Evolutionary conservation across 371 early-diverging fungal genomes (phyloP).

Genomic region (Zychaea mexicana): DNA sequence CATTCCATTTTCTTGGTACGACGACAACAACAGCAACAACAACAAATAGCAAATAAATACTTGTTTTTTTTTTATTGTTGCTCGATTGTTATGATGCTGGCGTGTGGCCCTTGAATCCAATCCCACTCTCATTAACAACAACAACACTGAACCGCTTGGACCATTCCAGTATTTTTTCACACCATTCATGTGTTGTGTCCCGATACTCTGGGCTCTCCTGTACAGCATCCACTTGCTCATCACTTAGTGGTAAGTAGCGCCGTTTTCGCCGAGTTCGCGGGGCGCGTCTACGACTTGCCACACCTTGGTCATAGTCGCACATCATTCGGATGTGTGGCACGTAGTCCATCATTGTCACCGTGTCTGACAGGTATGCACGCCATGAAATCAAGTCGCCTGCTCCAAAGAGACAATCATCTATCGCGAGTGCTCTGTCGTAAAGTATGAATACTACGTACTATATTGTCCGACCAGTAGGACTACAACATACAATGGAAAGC

Average conservation of each 20-base stretch:
- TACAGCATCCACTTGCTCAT: not conserved
- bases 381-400: not conserved
- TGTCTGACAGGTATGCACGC: conserved; percentile 1
- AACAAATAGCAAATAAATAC: too few relatives aligned
- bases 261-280: conserved; percentile 6
- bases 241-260: conserved; percentile 1
- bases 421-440: not conserved
- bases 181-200: conserved; percentile 1
- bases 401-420: not conserved
- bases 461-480: not conserved
- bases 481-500: not conserved
- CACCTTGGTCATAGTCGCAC: conserved; percentile 20
- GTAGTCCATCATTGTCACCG: conserved; percentile 6
- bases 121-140: too few relatives aligned
- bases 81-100: too few relatives aligned
- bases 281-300: conserved; percentile 8
- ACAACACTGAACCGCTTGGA: not conserved
- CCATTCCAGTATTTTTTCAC: not conserved
- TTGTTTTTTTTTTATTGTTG: not conserved
- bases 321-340: conserved; percentile 11
- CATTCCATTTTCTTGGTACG: too few relatives aligned
- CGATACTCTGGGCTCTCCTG: not conserved
- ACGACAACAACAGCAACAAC: too few relatives aligned
- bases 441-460: not conserved
- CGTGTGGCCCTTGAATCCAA: too few relatives aligned